These are phyloP conservation scores for Thermothelomyces thermophilus DNA, from an alignment of 2,329 filamentous ascomycete genomes.

Conservation along the genomic window DNA sequence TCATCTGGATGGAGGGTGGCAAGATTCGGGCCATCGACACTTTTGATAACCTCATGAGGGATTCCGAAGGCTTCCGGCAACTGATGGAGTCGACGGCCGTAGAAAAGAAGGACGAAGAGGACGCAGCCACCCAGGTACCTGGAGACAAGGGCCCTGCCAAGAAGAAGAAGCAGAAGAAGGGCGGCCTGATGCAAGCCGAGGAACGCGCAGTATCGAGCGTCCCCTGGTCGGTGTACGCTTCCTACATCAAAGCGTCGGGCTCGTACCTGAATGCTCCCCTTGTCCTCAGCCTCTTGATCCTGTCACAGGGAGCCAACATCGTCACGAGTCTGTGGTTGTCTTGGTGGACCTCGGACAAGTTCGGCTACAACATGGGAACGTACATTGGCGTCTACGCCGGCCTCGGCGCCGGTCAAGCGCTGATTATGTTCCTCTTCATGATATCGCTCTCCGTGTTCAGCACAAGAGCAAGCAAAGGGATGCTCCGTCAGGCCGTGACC, in stretches of 20 bases:
- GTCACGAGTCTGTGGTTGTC: slow-evolving; percentile 86
- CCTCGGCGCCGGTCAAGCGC: slow-evolving; percentile 63
- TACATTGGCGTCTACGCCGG: slow-evolving; percentile 70
- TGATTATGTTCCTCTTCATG: slow-evolving; percentile 76
- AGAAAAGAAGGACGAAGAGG: slow-evolving; percentile 55
- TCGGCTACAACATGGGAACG: slow-evolving; percentile 54
- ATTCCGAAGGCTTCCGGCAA: slow-evolving; percentile 69
- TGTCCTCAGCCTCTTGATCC: slow-evolving; percentile 54
- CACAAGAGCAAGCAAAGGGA: slow-evolving; percentile 72
- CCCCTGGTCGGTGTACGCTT: slow-evolving; percentile 69
- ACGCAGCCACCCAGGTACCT: slow-evolving; percentile 36
- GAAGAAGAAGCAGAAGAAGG: slow-evolving; percentile 51
- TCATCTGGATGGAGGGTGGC: slow-evolving; percentile 88
- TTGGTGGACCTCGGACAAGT: slow-evolving; percentile 84
- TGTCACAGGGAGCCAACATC: slow-evolving; percentile 80
- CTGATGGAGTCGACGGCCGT: slow-evolving; percentile 81
- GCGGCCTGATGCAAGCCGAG: slow-evolving; percentile 63
- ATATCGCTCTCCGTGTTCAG: slow-evolving; percentile 70
- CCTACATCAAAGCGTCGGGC: slow-evolving; percentile 71
- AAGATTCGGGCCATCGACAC: slow-evolving; percentile 80
- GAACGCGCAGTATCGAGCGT: slow-evolving; percentile 70
- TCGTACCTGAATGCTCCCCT: slow-evolving; percentile 62
- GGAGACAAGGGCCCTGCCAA: slow-evolving; percentile 34
- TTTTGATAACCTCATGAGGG: slow-evolving; percentile 77
- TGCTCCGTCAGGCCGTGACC: slow-evolving; percentile 74